Evolutionary conservation across 768 basidiomycete genomes (phyloP).

Genomic region (Dacryopinax primogenitus): DNA sequence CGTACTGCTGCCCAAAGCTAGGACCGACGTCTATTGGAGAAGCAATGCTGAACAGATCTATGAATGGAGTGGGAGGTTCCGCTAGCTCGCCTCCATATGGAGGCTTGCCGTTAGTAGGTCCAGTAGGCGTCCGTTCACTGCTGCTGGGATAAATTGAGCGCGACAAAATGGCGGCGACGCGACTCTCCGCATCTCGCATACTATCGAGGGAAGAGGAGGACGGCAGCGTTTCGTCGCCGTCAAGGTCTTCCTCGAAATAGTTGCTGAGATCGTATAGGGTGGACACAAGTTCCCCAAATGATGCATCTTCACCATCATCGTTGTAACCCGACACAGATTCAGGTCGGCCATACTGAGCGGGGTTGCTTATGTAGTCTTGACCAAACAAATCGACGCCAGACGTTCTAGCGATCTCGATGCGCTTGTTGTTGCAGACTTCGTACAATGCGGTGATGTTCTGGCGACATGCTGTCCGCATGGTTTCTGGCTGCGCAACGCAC

Average conservation of each 20-base stretch:
- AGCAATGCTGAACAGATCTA: slow-evolving; percentile 13
- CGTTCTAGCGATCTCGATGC: slow-evolving; percentile 43
- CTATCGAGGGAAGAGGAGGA: slow-evolving; percentile 10
- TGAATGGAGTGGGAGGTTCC: slow-evolving; percentile 15
- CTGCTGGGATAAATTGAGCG: slow-evolving; percentile 16
- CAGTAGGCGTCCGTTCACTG: neutral
- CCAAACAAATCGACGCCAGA: slow-evolving; percentile 38
- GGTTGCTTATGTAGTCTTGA: slow-evolving; percentile 23
- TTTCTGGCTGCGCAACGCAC: slow-evolving; percentile 62
- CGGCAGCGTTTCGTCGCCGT: slow-evolving; percentile 6
- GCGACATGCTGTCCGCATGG: slow-evolving; percentile 49
- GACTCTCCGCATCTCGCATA: slow-evolving; percentile 15
- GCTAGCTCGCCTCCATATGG: neutral
- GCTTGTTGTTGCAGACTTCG: slow-evolving; percentile 51
- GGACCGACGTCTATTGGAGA: neutral
- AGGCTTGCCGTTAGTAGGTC: neutral
- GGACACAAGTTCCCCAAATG: slow-evolving; percentile 49
- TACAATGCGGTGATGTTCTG: slow-evolving; percentile 74
- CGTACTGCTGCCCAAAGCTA: neutral
- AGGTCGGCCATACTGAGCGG: slow-evolving; percentile 16
- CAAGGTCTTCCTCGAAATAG: slow-evolving; percentile 28
- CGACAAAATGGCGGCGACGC: slow-evolving; percentile 19
- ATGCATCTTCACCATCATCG: slow-evolving; percentile 21
- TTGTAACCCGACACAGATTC: neutral
- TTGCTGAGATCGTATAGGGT: slow-evolving; percentile 28